A percentile compares a stretch with the other conserved stretches of the same genome.
phyloP scores from a whole-genome alignment of 768 basidiomycete species.

The Baorangia bicolor region DNA sequence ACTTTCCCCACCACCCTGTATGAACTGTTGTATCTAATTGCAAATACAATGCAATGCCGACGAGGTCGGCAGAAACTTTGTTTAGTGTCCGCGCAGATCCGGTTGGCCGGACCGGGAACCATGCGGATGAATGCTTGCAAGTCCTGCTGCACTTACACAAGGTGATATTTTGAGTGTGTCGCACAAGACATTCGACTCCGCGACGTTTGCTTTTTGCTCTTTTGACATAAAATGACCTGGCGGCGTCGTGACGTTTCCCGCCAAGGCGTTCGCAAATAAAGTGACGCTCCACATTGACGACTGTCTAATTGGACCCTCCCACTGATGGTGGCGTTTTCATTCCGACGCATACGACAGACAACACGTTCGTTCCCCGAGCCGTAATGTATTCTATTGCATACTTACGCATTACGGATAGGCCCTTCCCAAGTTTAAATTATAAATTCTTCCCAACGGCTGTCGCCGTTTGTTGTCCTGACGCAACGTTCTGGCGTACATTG shows the following conservation, averaged over 20 bases:
- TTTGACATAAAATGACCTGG: constrained; percentile 2
- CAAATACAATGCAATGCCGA: constrained; percentile 5
- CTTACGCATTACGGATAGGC: constrained; percentile 19
- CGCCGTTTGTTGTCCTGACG: neutral
- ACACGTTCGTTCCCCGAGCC: constrained; percentile 13
- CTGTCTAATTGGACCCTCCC: no score
- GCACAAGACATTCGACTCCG: neutral
- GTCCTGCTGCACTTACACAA: no score
- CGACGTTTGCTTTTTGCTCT: neutral
- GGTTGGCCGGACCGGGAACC: neutral
- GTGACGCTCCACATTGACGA: neutral
- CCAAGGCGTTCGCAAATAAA: constrained; percentile 3
- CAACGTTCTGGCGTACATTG: neutral
- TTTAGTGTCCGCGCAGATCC: neutral
- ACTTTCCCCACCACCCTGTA: neutral
- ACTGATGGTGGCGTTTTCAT: constrained; percentile 23
- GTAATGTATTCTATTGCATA: constrained; percentile 12
- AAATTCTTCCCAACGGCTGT: neutral
- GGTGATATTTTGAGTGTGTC: constrained; percentile 1
- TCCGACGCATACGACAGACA: constrained; percentile 8
- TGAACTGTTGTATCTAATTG: constrained; percentile 16
- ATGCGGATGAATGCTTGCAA: neutral
- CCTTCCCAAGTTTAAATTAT: constrained; percentile 19
- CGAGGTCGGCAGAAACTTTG: neutral
- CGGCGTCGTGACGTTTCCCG: neutral